phyloP scores from a whole-genome alignment of 257 asterid genomes.

The Rehmannia glutinosa region DNA sequence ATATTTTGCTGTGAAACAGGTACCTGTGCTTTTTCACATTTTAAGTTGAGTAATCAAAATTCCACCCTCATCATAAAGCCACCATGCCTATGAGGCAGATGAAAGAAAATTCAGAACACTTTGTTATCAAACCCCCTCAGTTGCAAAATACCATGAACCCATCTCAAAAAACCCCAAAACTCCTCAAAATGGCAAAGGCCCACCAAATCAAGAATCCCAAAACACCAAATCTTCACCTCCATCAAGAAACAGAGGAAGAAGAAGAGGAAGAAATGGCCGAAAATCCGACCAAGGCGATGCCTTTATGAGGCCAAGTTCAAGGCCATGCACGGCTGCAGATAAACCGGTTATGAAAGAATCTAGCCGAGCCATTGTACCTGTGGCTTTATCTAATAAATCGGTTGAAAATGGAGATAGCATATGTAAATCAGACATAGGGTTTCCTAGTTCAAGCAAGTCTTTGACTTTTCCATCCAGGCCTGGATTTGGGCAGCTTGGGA shows the following conservation, averaged over 20 bases:
- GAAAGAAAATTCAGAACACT: conserved; percentile 67
- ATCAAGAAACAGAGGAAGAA: conserved; percentile 66
- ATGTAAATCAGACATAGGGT: conserved; percentile 34
- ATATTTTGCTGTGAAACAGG: no score
- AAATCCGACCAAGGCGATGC: conserved; percentile 80
- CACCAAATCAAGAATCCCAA: conserved; percentile 51
- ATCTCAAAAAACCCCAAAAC: conserved; percentile 44
- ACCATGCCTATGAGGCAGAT: conserved; percentile 87
- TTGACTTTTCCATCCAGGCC: conserved; percentile 80
- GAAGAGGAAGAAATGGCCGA: conserved; percentile 81
- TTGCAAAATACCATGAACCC: conserved; percentile 41
- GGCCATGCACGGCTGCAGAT: conserved; percentile 76
- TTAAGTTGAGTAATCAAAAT: conserved; percentile 14
- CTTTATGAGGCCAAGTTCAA: conserved; percentile 76
- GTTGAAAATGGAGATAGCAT: conserved; percentile 20
- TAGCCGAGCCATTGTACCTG: conserved; percentile 26
- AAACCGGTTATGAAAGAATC: conserved; percentile 35
- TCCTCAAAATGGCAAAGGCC: conserved; percentile 59
- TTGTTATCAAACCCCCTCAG: conserved; percentile 67
- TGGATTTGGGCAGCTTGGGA: conserved; percentile 89
- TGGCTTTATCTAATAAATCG: conserved; percentile 23
- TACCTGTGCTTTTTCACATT: no score
- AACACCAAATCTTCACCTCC: conserved; percentile 59
- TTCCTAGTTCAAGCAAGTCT: conserved; percentile 76
- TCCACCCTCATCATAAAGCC: no score